Evolutionary conservation across 306 rosid species (phyloP), one percentile per base, ranked within the genome.

Genomic region (Bauhinia variegata): DNA sequence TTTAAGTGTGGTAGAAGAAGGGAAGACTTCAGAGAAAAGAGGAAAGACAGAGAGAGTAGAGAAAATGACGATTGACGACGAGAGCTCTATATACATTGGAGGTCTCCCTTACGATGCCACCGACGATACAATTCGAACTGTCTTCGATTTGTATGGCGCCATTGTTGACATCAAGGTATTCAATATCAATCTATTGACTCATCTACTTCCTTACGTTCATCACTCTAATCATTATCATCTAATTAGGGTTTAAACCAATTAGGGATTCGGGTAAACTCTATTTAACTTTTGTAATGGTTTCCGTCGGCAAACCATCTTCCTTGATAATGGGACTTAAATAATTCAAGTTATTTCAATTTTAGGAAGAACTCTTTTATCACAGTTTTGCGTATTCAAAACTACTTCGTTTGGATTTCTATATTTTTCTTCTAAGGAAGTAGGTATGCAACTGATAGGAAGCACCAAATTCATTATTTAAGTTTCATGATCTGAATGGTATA

Each of bases 51-150:
- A 11, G 3, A 41, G 47, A 13, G 50, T 4, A 15, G 11, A 11
- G 50, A 34, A 66, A 55, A 83, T 92, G 98, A 92, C 96, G 36
- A 63, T 89, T 8, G 92, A 89, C 86, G 96, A 92, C 63, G 89
- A 86, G 33, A 87, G 96, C 80, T 92, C 98, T 59, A 82, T 92
- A 4, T 89, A 92, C 64, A 87, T 89, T 2, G 98, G 96, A 0
- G 96, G 96, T 30, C 86, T 92, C 0, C 93, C 96, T 28, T 84
- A 83, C 87, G 96, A 86, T 55, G 83, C 92, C 34, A 70, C 91
- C 33, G 96, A 89, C 73, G 87, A 86, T 0, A 77, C 79, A 31
- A 68, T 88, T 31, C 87, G 92, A 71, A 71, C 80, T 17, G 88
- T 79, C 82, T 90, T 93, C 71, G 85, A 84, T 79, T 58, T 80